Percentiles rank a stretch among this genome's conserved stretches.
These are phyloP conservation scores for Leptographium radiaticola DNA, from an alignment of 2,329 filamentous ascomycete species.

Conservation along the genomic window DNA sequence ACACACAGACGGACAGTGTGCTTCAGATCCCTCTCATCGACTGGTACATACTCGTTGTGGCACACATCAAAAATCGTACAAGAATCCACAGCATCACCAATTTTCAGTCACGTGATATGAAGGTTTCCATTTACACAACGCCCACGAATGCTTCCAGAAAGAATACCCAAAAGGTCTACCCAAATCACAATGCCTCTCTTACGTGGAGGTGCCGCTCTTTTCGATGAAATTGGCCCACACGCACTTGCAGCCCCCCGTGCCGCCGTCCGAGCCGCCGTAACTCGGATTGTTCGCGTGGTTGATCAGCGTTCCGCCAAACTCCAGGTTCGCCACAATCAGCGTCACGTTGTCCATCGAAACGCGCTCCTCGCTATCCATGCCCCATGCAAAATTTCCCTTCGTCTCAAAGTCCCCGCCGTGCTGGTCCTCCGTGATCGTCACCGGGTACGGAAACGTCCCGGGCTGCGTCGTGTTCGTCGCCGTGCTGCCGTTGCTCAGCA, in stretches of 20 bases:
- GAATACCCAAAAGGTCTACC: too few relatives aligned
- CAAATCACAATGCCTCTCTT: neutral
- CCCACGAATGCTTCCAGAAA: too few relatives aligned
- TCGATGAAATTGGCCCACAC: constrained; percentile 42
- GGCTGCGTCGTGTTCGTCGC: constrained; percentile 28
- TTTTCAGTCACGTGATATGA: too few relatives aligned
- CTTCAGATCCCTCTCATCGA: too few relatives aligned
- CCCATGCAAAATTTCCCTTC: constrained; percentile 43
- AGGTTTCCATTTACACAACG: too few relatives aligned
- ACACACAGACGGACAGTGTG: too few relatives aligned
- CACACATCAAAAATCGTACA: too few relatives aligned
- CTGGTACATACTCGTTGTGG: too few relatives aligned
- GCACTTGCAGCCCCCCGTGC: constrained; percentile 48
- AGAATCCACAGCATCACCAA: too few relatives aligned
- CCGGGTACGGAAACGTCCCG: constrained; percentile 50
- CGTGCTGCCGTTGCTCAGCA: constrained; percentile 19
- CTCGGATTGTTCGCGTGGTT: constrained; percentile 33
- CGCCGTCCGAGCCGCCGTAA: constrained; percentile 50
- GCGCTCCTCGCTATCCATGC: constrained; percentile 27
- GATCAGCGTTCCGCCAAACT: constrained; percentile 35
- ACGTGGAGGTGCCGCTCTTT: constrained; percentile 9
- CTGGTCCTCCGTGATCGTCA: constrained; percentile 47
- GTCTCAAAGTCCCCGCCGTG: constrained; percentile 41
- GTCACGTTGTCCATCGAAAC: constrained; percentile 30
- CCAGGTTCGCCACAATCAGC: constrained; percentile 35